Evolutionary conservation across 345 rosid genomes (phyloP), one percentile per base, ranked within the genome.

Genomic region (Psidium friedrichsthalianum): DNA sequence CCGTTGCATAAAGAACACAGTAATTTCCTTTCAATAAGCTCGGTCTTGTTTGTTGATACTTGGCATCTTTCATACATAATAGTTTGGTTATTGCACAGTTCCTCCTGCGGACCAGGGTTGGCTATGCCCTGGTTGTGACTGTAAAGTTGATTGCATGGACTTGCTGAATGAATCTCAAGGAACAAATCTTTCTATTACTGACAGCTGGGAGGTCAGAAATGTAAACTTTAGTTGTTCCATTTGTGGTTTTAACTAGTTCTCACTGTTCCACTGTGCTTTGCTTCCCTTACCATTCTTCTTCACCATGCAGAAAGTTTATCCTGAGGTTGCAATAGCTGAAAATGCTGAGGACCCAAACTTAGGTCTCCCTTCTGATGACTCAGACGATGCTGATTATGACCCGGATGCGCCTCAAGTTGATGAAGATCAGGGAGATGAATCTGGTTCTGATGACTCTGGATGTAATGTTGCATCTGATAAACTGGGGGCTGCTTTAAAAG

Each of bases 91-190:
- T 74, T 87, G 83, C 88, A 54, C 91, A 97, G 99, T 97, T 91
- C 99, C 99, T 81, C 98, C 98, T 2, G 99, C 87, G 87, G 99
- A 95, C 76, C 97, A 96, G 90, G 92, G 95, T 90, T 97, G 99
- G 99, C 89, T 96, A 87, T 97, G 99, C 90, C 99, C 99, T 25
- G 97, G 92, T 85, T 97, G 99, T 84, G 94, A 93, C 89, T 97
- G 99, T 94, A 97, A 94, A 91, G 91, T 90, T 86, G 94, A 94
- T 89, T 92, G 96, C 89, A 89, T 94, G n/a, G 94, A 89, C 83
- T 82, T 94, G 90, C 93, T 97, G 80, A 97, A 97, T 90, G 93
- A 93, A 36, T 94, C 94, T 57, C 94, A 89, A 88, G 98, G 95
- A 89, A 93, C 98, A 84, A 90, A 90, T 80, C 87, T 94, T 83